Evolutionary conservation across 305 asterid species (phyloP).

Genomic region (Fraxinus latifolia): DNA sequence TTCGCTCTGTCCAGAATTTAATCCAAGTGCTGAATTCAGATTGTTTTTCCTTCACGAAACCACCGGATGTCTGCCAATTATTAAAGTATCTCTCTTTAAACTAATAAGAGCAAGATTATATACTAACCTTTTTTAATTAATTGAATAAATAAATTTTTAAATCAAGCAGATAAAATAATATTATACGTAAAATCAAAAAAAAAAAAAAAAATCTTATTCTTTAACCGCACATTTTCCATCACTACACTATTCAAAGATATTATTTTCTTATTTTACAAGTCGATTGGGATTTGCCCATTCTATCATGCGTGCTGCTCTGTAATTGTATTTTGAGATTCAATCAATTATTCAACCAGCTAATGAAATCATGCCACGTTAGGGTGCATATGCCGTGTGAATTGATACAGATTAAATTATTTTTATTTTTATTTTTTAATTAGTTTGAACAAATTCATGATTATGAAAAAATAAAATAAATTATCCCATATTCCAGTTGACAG

Average conservation of each 20-base stretch:
- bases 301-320: not conserved
- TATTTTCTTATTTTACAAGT: not conserved
- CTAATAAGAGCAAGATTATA: conserved; percentile 1
- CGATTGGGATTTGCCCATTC: conserved; percentile 17
- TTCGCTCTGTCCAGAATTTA: conserved; percentile 30
- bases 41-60: conserved; percentile 24
- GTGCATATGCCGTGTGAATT: not conserved
- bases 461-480: not conserved
- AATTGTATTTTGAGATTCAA: conserved; percentile 14
- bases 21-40: conserved; percentile 29
- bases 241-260: too few relatives aligned
- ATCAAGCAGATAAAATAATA: too few relatives aligned
- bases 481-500: not conserved
- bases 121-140: conserved; percentile 1
- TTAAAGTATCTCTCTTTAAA: conserved; percentile 4
- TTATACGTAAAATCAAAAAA: too few relatives aligned
- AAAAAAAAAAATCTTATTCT: too few relatives aligned
- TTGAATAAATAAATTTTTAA: not conserved
- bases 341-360: conserved; percentile 1
- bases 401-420: not conserved
- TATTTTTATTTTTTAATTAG: not conserved
- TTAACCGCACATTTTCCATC: too few relatives aligned
- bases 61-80: conserved; percentile 33
- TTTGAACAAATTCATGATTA: not conserved
- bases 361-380: conserved; percentile 1